Evolutionary conservation across 2,329 filamentous ascomycete genomes (phyloP).

Genomic region (Fusarium cicatricum): DNA sequence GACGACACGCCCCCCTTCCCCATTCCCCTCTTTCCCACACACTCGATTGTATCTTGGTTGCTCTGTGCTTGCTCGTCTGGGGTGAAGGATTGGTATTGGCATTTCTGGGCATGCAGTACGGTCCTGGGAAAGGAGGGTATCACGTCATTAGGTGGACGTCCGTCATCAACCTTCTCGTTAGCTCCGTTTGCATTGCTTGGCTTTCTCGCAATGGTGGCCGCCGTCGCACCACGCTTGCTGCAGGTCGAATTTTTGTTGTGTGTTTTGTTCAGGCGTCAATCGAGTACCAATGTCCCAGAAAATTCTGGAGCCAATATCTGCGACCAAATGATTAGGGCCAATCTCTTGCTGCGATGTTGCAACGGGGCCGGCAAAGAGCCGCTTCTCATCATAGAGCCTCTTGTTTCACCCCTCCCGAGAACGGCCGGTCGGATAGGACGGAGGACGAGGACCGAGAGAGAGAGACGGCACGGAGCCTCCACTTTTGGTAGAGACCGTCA

Average conservation of each 20-base stretch:
- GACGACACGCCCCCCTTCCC: conserved; percentile 11
- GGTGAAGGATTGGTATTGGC: conserved; percentile 29
- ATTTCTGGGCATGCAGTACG: conserved; percentile 38
- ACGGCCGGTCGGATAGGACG: conserved; percentile 8
- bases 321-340: conserved; percentile 2
- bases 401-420: conserved; percentile 1
- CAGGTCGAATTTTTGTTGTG: conserved; percentile 1
- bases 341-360: conserved; percentile 6
- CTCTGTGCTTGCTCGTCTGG: conserved; percentile 18
- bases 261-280: conserved; percentile 6
- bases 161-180: conserved; percentile 12
- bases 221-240: conserved; percentile 29
- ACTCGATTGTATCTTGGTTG: conserved; percentile 11
- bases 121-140: conserved; percentile 3
- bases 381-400: conserved; percentile 3
- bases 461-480: conserved; percentile 15
- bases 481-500: background rate
- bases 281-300: conserved; percentile 10
- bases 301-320: conserved; percentile 4
- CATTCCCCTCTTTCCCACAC: background rate
- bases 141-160: conserved; percentile 28
- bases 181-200: conserved; percentile 21
- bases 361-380: conserved; percentile 18
- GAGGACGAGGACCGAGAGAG: conserved; percentile 24
- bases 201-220: conserved; percentile 10